Percentiles rank a stretch among this genome's conserved stretches.
phyloP scores from a whole-genome alignment of 495 filamentous ascomycete species.

The Podospora australis region DNA sequence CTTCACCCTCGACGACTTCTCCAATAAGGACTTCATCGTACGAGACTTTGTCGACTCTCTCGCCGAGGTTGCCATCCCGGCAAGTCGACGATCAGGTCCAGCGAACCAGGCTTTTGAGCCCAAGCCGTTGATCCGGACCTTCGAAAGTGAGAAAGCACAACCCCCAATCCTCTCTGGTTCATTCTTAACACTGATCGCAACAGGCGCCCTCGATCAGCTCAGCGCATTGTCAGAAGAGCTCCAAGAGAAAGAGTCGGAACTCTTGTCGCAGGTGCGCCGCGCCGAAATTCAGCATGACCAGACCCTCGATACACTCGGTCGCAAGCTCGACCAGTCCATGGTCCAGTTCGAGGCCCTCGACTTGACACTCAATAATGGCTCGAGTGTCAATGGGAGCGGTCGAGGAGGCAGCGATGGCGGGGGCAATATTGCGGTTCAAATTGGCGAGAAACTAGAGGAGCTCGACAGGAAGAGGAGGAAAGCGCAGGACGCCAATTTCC shows the following conservation, averaged over 20 bases:
- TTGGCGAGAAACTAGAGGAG: constrained; percentile 87
- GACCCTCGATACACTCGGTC: constrained; percentile 74
- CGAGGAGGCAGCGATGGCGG: constrained; percentile 59
- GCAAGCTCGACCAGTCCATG: constrained; percentile 85
- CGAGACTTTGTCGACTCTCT: constrained; percentile 94
- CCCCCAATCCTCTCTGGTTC: background rate
- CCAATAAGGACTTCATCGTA: constrained; percentile 89
- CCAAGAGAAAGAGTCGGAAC: constrained; percentile 79
- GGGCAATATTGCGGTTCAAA: constrained; percentile 85
- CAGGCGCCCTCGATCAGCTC: constrained; percentile 65
- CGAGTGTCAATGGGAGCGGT: constrained; percentile 34
- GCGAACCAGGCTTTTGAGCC: constrained; percentile 82
- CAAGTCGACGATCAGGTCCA: constrained; percentile 64
- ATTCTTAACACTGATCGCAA: constrained; percentile 13
- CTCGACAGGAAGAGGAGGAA: constrained; percentile 84
- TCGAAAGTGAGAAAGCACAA: constrained; percentile 57
- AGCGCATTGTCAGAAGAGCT: constrained; percentile 77
- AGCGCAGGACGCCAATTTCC: constrained; percentile 86
- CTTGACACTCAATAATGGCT: constrained; percentile 57
- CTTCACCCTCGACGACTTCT: constrained; percentile 86
- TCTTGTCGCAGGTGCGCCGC: constrained; percentile 78
- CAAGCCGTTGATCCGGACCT: constrained; percentile 91
- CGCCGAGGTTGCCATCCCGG: constrained; percentile 72
- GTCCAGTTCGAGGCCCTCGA: constrained; percentile 86
- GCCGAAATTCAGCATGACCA: constrained; percentile 89